Evolutionary conservation across 2,329 filamentous ascomycete genomes (phyloP).

Genomic region (Hymenoscyphus linearis): DNA sequence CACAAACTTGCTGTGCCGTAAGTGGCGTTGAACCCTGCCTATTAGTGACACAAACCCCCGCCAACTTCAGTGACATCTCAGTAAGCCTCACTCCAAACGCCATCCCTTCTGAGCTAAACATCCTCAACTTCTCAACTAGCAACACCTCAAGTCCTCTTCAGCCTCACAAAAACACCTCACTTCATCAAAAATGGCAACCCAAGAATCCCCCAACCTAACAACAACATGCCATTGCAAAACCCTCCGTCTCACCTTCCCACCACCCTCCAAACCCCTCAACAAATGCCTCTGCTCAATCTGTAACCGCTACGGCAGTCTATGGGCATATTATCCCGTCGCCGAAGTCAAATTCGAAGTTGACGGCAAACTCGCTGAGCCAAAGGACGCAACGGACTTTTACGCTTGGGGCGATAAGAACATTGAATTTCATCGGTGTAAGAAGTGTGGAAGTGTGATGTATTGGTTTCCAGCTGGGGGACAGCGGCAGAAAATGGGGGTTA

Average conservation of each 20-base stretch:
- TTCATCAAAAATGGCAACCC: background rate
- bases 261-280: background rate
- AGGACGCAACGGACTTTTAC: background rate
- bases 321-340: background rate
- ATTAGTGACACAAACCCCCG: too few species aligned
- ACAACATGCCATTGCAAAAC: background rate
- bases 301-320: background rate
- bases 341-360: background rate
- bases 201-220: background rate
- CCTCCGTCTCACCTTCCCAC: background rate
- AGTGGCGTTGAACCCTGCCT: too few species aligned
- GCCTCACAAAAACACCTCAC: background rate
- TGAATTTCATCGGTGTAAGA: background rate
- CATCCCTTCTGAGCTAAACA: too few species aligned
- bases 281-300: background rate
- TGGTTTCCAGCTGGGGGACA: background rate
- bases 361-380: background rate
- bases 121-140: background rate
- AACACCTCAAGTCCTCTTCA: background rate
- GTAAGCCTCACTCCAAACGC: too few species aligned
- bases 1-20: too few species aligned
- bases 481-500: background rate
- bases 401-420: background rate
- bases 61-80: too few species aligned
- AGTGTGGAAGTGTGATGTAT: background rate